A percentile compares a stretch with the other conserved stretches of the same genome.
Conservation (phyloP, 2,329 filamentous ascomycete genomes). For the Cladosporium halotolerans region DNA sequence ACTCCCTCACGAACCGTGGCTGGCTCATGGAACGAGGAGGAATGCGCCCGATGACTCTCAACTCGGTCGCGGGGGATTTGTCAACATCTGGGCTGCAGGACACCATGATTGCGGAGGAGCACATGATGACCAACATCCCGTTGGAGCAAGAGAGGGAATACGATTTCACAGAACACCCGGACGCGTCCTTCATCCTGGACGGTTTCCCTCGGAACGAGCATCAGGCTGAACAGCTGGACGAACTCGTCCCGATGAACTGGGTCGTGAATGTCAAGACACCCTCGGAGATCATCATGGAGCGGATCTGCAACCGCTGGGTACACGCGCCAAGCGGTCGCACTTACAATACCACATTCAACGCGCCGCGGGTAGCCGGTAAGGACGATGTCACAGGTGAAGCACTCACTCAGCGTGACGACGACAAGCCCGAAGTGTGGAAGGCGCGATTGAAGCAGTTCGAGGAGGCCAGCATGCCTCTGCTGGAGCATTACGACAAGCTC, state of each 20-base stretch:
- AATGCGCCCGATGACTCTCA: conserved; percentile 41
- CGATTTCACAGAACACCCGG: conserved; percentile 58
- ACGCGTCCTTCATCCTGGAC: conserved; percentile 89
- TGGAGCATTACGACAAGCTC: conserved; percentile 82
- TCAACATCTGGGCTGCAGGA: conserved; percentile 5
- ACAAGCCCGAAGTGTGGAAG: conserved; percentile 80
- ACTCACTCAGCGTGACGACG: conserved; percentile 75
- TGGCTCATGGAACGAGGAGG: conserved; percentile 56
- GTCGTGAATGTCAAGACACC: conserved; percentile 84
- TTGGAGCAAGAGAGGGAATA: conserved; percentile 32
- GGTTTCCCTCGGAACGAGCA: conserved; percentile 84
- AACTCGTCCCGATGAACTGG: conserved; percentile 86
- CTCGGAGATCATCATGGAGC: conserved; percentile 75
- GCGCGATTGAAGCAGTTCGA: conserved; percentile 75
- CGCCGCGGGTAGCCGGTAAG: conserved; percentile 69
- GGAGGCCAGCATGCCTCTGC: conserved; percentile 74
- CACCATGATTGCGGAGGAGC: conserved; percentile 26
- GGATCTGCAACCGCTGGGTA: conserved; percentile 88
- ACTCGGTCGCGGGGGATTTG: conserved; percentile 29
- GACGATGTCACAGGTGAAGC: conserved; percentile 90
- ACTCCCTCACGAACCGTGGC: conserved; percentile 76
- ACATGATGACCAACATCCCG: conserved; percentile 35
- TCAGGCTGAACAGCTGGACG: conserved; percentile 73
- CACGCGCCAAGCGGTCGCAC: conserved; percentile 86
- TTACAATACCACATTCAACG: conserved; percentile 92